A percentile compares a stretch with the other conserved stretches of the same genome.
Evolutionary conservation across 2,329 filamentous ascomycete species (phyloP).

Genomic region (Corynespora cassiicola): DNA sequence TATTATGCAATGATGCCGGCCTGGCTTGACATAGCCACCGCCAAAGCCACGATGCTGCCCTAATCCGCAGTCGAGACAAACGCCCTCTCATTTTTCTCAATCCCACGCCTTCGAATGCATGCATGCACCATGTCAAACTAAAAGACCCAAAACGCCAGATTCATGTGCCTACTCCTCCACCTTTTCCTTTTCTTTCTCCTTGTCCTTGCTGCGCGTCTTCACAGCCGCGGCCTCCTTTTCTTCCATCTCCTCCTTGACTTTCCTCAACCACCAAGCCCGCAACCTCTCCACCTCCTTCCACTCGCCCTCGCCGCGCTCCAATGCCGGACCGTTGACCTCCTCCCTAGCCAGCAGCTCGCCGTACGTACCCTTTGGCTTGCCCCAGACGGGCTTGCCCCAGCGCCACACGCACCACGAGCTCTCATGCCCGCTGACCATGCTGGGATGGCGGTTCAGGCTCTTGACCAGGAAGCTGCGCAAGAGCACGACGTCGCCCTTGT

Average conservation of each 20-base stretch:
- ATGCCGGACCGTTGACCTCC: constrained; percentile 53
- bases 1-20: no score
- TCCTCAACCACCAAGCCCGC: constrained; percentile 46
- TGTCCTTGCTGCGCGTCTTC: constrained; percentile 17
- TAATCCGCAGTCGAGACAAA: no score
- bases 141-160: no score
- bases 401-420: constrained; percentile 58
- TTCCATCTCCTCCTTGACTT: constrained; percentile 21
- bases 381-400: constrained; percentile 39
- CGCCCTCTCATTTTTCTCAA: no score
- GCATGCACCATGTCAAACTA: no score
- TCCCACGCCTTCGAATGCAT: no score
- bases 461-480: constrained; percentile 53
- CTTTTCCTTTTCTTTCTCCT: constrained; percentile 12
- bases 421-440: constrained; percentile 49
- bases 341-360: constrained; percentile 43
- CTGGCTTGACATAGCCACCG: no score
- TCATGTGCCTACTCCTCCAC: constrained; percentile 1
- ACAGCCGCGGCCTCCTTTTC: constrained; percentile 16
- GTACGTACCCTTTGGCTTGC: constrained; percentile 27
- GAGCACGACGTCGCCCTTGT: constrained; percentile 53
- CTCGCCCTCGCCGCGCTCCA: constrained; percentile 55
- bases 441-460: constrained; percentile 42
- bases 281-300: constrained; percentile 48
- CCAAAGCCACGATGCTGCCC: no score